Percentiles rank a stretch among this genome's conserved stretches.
Conservation (phyloP, 106 monocot genomes). For the Gastrodia elata region DNA sequence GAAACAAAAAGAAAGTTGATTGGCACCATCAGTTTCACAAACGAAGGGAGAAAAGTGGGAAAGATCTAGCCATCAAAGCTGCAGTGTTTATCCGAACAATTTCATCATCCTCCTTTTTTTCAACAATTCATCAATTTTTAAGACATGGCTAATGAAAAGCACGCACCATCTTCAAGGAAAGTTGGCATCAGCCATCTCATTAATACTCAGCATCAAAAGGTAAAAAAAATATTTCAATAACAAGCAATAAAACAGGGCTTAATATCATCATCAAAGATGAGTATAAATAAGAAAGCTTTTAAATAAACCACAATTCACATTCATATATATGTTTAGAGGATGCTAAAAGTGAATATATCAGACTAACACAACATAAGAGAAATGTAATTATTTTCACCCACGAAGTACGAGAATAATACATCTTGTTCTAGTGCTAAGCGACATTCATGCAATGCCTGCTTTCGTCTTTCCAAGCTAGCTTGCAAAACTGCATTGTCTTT, state of each 20-base stretch:
- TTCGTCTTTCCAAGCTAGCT: slow-evolving; percentile 98
- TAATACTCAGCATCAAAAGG: background rate
- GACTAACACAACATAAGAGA: background rate
- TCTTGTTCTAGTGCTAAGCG: slow-evolving; percentile 95
- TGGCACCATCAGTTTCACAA: too few species aligned
- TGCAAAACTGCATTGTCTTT: slow-evolving; percentile 98
- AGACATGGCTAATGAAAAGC: background rate
- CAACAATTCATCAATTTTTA: too few species aligned
- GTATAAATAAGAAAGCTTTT: too few species aligned
- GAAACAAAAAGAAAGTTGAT: too few species aligned
- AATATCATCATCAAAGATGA: background rate
- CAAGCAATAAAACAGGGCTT: background rate
- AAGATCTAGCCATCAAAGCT: too few species aligned
- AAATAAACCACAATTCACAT: background rate
- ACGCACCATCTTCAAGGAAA: background rate
- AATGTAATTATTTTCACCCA: background rate
- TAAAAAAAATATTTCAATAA: background rate
- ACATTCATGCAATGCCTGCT: slow-evolving; percentile 96
- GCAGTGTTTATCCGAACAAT: too few species aligned
- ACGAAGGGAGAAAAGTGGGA: too few species aligned
- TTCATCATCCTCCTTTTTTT: too few species aligned
- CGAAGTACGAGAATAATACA: slow-evolving; percentile 29
- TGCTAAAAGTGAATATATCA: background rate
- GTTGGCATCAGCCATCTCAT: background rate
- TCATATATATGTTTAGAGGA: background rate